phyloP scores from a whole-genome alignment of 1,284 basidiomycete species.

The Cystobasidium pallidum region DNA sequence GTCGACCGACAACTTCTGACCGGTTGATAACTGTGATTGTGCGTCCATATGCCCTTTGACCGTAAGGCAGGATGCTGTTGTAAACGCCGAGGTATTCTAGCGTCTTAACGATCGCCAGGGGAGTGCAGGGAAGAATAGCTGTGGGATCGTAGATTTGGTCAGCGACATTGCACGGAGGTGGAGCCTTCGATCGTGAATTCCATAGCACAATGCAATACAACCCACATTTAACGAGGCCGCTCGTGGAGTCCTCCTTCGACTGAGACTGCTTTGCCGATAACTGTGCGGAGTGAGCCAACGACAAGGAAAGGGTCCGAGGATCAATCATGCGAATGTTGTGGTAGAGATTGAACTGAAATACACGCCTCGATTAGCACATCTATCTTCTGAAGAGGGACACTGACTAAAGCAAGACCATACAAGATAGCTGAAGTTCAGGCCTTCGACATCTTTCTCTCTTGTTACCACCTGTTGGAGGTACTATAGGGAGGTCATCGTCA shows the following conservation, averaged over 20 bases:
- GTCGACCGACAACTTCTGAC: conserved; percentile 94
- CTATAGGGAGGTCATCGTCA: conserved; percentile 58
- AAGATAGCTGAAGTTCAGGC: conserved; percentile 45
- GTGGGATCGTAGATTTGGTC: conserved; percentile 54
- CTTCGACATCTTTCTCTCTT: conserved; percentile 92
- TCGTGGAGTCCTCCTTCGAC: background rate
- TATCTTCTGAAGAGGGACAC: too few relatives aligned
- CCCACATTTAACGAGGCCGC: conserved; percentile 31
- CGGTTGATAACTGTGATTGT: conserved; percentile 93
- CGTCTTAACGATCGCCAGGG: conserved; percentile 89
- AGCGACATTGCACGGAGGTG: background rate
- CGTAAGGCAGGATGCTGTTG: conserved; percentile 86
- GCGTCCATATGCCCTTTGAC: conserved; percentile 90
- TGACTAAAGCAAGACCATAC: background rate
- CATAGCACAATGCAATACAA: too few relatives aligned
- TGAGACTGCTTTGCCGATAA: conserved; percentile 18
- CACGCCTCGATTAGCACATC: background rate
- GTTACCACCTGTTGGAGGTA: conserved; percentile 95
- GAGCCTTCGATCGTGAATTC: too few relatives aligned
- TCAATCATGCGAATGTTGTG: conserved; percentile 70
- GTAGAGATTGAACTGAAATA: conserved; percentile 80
- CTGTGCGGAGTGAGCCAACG: conserved; percentile 53
- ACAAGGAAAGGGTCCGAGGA: conserved; percentile 57
- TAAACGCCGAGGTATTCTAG: conserved; percentile 90
- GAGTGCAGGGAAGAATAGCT: conserved; percentile 95